phyloP scores from a whole-genome alignment of 2,329 filamentous ascomycete genomes.

The Leptographium radiaticola region DNA sequence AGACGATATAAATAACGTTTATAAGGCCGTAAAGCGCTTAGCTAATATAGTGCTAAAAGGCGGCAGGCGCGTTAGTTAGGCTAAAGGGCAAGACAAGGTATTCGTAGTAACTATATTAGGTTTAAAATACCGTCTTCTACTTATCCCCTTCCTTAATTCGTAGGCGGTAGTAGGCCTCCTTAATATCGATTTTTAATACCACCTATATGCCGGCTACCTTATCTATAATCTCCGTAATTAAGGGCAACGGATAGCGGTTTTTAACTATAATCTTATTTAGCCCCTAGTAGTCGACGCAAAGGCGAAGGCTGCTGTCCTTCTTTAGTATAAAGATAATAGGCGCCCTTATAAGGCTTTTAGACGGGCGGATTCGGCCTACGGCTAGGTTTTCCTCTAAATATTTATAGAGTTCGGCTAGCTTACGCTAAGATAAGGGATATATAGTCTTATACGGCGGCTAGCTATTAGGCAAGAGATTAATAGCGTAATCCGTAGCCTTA shows the following conservation, averaged over 20 bases:
- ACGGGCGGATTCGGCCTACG: neutral
- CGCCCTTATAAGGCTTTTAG: slow-evolving; percentile 1
- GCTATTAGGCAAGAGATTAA: neutral
- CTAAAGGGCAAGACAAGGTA: neutral
- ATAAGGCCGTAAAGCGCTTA: neutral
- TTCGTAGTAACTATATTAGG: neutral
- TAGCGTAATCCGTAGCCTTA: neutral
- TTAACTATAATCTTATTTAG: neutral
- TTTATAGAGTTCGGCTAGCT: neutral
- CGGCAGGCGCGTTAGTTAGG: neutral
- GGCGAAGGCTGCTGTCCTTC: neutral
- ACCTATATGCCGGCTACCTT: neutral
- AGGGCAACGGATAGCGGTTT: neutral
- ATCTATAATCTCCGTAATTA: neutral
- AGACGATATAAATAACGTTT: neutral
- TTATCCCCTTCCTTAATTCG: neutral
- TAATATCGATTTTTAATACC: neutral
- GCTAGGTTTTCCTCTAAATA: neutral
- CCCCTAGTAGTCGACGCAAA: neutral
- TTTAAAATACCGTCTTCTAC: slow-evolving; percentile 13
- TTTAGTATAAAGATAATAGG: slow-evolving; percentile 5
- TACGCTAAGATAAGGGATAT: neutral
- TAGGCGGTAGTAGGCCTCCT: neutral
- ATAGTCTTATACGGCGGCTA: neutral
- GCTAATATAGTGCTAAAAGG: neutral